Evolutionary conservation across 2,329 filamentous ascomycete species (phyloP).

Genomic region (Zasmidium angulare): DNA sequence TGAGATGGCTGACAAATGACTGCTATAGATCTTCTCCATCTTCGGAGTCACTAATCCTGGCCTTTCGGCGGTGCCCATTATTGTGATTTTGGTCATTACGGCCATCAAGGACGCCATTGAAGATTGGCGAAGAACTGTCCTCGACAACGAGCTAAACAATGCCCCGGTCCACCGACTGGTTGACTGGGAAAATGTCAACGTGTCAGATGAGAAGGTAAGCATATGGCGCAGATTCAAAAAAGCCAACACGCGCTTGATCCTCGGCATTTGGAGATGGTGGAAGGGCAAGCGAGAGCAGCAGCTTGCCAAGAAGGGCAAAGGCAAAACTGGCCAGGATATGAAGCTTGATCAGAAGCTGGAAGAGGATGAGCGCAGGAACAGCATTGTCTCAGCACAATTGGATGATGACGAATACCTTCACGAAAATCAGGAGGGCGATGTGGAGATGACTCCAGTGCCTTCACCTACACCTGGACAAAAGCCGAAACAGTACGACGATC

Average conservation of each 20-base stretch:
- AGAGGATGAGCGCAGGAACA: constrained; percentile 48
- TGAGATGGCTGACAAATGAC: constrained; percentile 15
- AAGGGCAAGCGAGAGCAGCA: constrained; percentile 44
- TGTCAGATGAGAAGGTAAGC: constrained; percentile 80
- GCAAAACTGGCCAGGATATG: constrained; percentile 45
- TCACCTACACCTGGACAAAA: constrained; percentile 67
- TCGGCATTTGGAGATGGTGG: constrained; percentile 55
- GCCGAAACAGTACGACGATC: constrained; percentile 30
- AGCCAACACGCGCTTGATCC: constrained; percentile 64
- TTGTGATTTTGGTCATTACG: constrained; percentile 86
- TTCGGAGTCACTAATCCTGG: constrained; percentile 91
- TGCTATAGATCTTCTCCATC: constrained; percentile 76
- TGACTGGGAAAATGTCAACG: constrained; percentile 91
- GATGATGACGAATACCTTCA: constrained; percentile 40
- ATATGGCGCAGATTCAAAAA: constrained; percentile 90
- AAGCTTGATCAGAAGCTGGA: constrained; percentile 51
- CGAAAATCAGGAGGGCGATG: constrained; percentile 60
- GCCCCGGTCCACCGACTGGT: constrained; percentile 87
- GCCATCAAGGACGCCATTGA: constrained; percentile 94
- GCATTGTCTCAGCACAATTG: constrained; percentile 49
- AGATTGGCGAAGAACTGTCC: constrained; percentile 85
- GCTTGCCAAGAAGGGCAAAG: constrained; percentile 46
- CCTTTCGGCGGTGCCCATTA: constrained; percentile 84
- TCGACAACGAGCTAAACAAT: constrained; percentile 95
- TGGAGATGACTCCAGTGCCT: constrained; percentile 93